Evolutionary conservation across 2,329 filamentous ascomycete species (phyloP), one percentile per base, ranked within the genome.

Genomic region (Fusarium fujikuroi): DNA sequence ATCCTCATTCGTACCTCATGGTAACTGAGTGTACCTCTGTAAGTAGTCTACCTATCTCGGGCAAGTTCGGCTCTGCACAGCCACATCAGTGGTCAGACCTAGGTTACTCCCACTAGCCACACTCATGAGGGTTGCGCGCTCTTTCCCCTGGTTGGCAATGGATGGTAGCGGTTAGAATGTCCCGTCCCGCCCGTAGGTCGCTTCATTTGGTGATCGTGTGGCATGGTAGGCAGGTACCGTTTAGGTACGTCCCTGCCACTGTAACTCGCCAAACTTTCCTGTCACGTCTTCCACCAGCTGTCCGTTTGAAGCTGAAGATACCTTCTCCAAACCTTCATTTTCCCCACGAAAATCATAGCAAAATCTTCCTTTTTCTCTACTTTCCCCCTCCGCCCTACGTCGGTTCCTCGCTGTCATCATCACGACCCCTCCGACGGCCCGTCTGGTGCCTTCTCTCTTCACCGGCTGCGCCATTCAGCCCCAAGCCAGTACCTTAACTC

Each of bases 221-320:
- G 59, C 36, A 43, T 30, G 37, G 52, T 42, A 66, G 70, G 60
- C 60, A 73, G 71, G 72, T 74, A 69, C 71, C 70, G 46, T 60
- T 40, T 50, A 43, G 65, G 65, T 66, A 60, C 59, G 64, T 60
- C 59, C 70, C 70, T 73, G 70, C 59, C 43, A 30, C 47, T 60
- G 63, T 71, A 73, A 63, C 70, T 70, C 70, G 72, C 69, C 72
- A 74, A 74, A 72, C 63, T 72, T 74, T 73, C 68, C 67, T 72
- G 71, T 72, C 67, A 69, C 67, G 66, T 73, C 69, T 62, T 62
- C 50, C 49, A 66, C 66, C 49, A 63, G 67, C 47, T 74, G 68
- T 65, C 49, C 54, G 60, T 60, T 63, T 58, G 60, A 69, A 74
- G 68, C 57, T 74, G 56, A 58, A 69, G 71, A 72, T 69, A 69